Evolutionary conservation across 352 stramenopile genomes (phyloP).

Genomic region (Pythium phragmiticola): DNA sequence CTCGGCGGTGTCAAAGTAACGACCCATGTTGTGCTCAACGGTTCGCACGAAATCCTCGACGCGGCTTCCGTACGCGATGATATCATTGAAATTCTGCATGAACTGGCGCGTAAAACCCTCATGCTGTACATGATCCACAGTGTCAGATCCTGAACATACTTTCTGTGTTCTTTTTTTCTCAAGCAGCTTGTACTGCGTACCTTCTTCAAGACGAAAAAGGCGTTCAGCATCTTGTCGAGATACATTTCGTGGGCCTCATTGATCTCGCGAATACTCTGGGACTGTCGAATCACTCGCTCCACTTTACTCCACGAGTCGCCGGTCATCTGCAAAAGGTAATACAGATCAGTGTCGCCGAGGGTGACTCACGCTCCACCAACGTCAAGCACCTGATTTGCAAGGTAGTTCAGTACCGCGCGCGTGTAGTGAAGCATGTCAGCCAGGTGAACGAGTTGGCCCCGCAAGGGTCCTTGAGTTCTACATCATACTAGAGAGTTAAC

Average conservation of each 20-base stretch:
- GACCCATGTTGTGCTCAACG: slow-evolving; percentile 43
- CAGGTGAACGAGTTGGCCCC: slow-evolving; percentile 44
- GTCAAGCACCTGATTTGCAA: slow-evolving; percentile 52
- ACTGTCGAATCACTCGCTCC: slow-evolving; percentile 23
- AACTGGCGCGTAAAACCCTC: slow-evolving; percentile 67
- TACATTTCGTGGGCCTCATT: slow-evolving; percentile 58
- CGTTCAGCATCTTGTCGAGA: slow-evolving; percentile 58
- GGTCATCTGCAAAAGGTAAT: slow-evolving; percentile 27
- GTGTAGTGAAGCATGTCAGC: slow-evolving; percentile 81
- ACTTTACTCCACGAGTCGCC: slow-evolving; percentile 26
- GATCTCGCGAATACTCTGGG: slow-evolving; percentile 46
- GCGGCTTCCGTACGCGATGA: slow-evolving; percentile 58
- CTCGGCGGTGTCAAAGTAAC: slow-evolving; percentile 33
- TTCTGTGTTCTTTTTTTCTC: background rate
- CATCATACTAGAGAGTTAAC: background rate
- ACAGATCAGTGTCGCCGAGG: background rate
- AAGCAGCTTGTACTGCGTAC: slow-evolving; percentile 25
- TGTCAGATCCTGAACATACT: background rate
- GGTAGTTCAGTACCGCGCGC: slow-evolving; percentile 61
- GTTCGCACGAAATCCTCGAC: slow-evolving; percentile 51
- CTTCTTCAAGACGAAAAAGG: slow-evolving; percentile 76
- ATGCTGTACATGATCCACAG: slow-evolving; percentile 34
- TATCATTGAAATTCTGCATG: slow-evolving; percentile 69
- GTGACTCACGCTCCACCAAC: background rate
- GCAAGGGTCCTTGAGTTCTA: slow-evolving; percentile 49